Base-by-base conservation (phyloP, 306 rosid species). In the Myrica gale region DNA sequence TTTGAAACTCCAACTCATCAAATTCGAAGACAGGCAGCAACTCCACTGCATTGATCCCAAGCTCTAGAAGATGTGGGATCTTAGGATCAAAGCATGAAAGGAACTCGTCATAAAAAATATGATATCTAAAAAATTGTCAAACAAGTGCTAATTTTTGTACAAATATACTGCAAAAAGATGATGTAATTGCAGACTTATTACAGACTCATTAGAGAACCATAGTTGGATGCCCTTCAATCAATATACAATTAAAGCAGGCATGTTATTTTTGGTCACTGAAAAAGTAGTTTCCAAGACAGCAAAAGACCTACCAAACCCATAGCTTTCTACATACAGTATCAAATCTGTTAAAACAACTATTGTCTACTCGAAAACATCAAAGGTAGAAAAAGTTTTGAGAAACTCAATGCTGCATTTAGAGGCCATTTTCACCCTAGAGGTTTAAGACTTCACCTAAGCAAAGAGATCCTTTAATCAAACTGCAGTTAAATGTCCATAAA, bases 1-100 rank as follows among this genome's bases (percentile, higher is more conserved):
- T 89, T 76, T 95, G 99, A 58, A 95, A 78, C 85, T 95, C 99
- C 60, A 95, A 45, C 81, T 95, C 99, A 70, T 95, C 99, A 83
- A 92, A 95, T 86, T 95, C 99, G 60, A 95, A 92, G 76, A 92
- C 84, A 58, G 99, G 97, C 70, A 88, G 80, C 86, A 95, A 76
- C 78, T 95, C 99, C 75, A 95, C 90, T 21, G 97, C 97, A 85
- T 92, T 95, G 87, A 95, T 79, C 61, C 99, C 99, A 41, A 92
- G 99, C 90, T 95, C 97, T 56, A 80, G 87, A 81, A 95, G 96
- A 86, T 95, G 97, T 71, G 99, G 97, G 74, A 95, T 95, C 99
- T 94, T 80, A 68, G 32, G 84, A 75, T 67, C 58, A 54, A 76
- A 80, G 71, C 32, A 9, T 62, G 75, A 77, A 32, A 13, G 45